Base-by-base conservation (phyloP, 1,139 yeast species). In the Scheffersomyces insectosa region DNA sequence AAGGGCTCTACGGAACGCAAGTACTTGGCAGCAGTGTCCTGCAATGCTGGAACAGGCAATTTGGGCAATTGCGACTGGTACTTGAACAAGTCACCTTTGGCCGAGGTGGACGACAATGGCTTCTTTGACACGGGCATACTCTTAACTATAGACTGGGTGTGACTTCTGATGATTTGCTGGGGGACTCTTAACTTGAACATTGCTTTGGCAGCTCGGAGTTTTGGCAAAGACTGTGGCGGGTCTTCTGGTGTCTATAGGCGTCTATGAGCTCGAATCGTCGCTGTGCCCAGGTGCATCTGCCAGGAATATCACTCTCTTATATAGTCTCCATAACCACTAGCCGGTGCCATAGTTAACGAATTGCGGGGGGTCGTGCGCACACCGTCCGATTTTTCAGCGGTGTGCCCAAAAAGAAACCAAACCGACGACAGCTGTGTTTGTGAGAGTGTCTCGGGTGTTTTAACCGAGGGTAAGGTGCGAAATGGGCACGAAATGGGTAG, bases 11-110 rank as follows among this genome's bases (percentile, higher is more conserved):
- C 81, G 2, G 93, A 77, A 51, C 78, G 74, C 57, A 91, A 73
- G 64, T 89, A 93, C 51, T 81, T 80, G 16, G 73, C 65, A 30
- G 88, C 79, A 11, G 97, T 88, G 46, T 83, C 82, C 45, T 81
- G 77, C 46, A 93, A 75, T 3, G 84, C 68, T 2, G 99, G 99
- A 10, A 93, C 96, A 1, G 98, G 98, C 51, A 93, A 77, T 45
- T 81, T 75, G 10, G 98, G 97, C 46, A 93, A 77, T 36, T 83
- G 74, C 37, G 77, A 75, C 65, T 91, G 97, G 69, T 72, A 81
- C 52, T 84, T 79, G 68, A 72, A 88, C 54, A 91, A 82, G 49
- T 80, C 82, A 38, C 95, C 96, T 57, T 81, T 81, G 37, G 63
- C 52, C 49, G 65, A 56, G n/a, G 68, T 54, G 25, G 72, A 59